Evolutionary conservation across 2,329 filamentous ascomycete species (phyloP), one percentile per base, ranked within the genome.

Genomic region (Talaromyces sp.): DNA sequence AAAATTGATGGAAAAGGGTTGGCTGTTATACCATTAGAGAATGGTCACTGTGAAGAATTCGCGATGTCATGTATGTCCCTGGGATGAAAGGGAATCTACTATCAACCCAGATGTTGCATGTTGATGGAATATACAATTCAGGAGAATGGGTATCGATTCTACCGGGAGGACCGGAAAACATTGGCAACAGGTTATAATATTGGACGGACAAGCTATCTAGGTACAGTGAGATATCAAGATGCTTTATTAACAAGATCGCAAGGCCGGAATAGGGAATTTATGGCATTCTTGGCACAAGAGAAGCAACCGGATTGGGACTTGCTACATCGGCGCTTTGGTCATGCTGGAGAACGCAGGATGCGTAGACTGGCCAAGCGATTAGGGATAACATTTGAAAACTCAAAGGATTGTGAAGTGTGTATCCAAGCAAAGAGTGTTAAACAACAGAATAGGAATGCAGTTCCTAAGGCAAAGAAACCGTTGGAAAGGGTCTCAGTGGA

Each of bases 401-500:
- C 37, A 15, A 11, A 17, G 5, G 19, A 37, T 37, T 54, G 51
- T 40, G 33, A 54, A 39, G 35, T 40, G 9, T 54, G 51, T 36
- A 25, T 54, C 17, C 28, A 54, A 37, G 51, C 51, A 5, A 54
- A 54, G 25, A 54, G 36, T 17, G 51, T 54, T 15, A 54, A 54
- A 22, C 17, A 17, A 9, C 33, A 54, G 51, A 54, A 39, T 40
- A 33, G 36, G 28, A 17, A 39, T 15, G 8, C 28, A 17, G 51
- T 40, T 21, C 33, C 51, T 36, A 54, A 22, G 35, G 51, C 33
- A 17, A 39, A 15, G 17, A 54, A 39, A 39, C 51, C 51, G 31
- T 25, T 40, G 15, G n/a, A 36, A 37, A 15, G 51, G 8, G 35
- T 54, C 13, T 54, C n/a, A 39, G 25, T 54, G 25, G 51, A 54